These are phyloP conservation scores for Monilinia laxa DNA, from an alignment of 2,329 filamentous ascomycete species.

Conservation along the genomic window DNA sequence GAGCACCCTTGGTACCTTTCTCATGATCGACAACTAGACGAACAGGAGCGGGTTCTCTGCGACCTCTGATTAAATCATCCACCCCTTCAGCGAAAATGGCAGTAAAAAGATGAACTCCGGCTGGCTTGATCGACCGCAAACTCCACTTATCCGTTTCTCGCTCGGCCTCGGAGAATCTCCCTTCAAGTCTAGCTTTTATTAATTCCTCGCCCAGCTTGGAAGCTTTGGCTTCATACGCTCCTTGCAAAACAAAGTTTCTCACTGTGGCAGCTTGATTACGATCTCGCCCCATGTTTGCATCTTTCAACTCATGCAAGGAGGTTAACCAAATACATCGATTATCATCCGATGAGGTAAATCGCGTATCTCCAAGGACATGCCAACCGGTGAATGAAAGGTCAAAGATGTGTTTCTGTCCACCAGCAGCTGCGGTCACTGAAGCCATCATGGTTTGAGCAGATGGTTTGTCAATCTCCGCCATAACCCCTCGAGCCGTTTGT, in stretches of 20 bases:
- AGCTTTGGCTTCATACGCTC: constrained; percentile 75
- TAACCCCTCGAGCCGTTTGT: constrained; percentile 70
- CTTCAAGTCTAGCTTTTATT: constrained; percentile 81
- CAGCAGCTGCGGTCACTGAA: constrained; percentile 62
- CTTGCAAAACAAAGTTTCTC: constrained; percentile 69
- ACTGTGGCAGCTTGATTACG: constrained; percentile 55
- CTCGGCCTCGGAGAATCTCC: constrained; percentile 78
- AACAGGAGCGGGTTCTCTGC: constrained; percentile 66
- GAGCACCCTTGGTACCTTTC: constrained; percentile 63
- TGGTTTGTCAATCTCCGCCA: constrained; percentile 83
- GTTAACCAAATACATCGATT: constrained; percentile 67
- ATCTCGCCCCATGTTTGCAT: constrained; percentile 50
- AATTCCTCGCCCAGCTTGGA: constrained; percentile 80
- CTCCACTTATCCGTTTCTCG: constrained; percentile 80
- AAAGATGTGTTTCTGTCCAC: constrained; percentile 56
- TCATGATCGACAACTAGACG: constrained; percentile 72
- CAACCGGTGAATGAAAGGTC: constrained; percentile 77
- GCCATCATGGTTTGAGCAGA: constrained; percentile 62
- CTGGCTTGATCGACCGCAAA: constrained; percentile 67
- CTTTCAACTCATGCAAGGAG: constrained; percentile 60
- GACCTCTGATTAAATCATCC: constrained; percentile 60
- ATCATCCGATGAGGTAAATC: constrained; percentile 69
- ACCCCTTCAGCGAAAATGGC: constrained; percentile 72
- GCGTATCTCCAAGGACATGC: constrained; percentile 66
- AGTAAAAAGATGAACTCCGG: constrained; percentile 58